Evolutionary conservation across 116 monocot species (phyloP), one percentile per base, ranked within the genome.

Genomic region (Thalassia testudinum): DNA sequence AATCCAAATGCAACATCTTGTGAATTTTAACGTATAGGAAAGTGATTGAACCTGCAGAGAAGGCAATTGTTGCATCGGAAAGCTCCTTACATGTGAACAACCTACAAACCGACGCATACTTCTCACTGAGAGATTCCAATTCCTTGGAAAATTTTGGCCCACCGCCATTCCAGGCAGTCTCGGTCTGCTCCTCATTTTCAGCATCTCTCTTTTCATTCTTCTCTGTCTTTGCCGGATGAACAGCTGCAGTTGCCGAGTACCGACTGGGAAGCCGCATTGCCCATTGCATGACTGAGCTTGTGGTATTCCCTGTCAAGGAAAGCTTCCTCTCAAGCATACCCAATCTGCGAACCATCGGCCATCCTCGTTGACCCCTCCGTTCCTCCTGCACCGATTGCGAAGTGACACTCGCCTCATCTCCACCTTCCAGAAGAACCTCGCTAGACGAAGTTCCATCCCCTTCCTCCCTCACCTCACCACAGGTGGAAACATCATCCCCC

Each of bases 201-300:
- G 21, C 22, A 21, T 45, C 55, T 58, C 42, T 44, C 44, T 58
- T 44, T 23, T 53, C 51, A 26, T 71, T 75, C 30, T 10, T 34
- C 3, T 34, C 30, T 34, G 30, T 34, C 6, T 5, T 5, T 3
- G 30, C 3, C 1, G 74, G 67, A 57, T 81, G 76, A 21, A 78
- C 57, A 5, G 54, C 29, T 15, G 68, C 26, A 1, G 74, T 27
- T 23, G 73, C 26, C 0, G 69, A 52, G 45, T 69, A 61, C 43
- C 75, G 55, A 53, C 52, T 59, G 1, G 86, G 78, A 22, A 77
- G 68, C 56, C 67, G 69, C 75, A 78, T 60, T 53, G 72, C 80
- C 67, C 81, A 73, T 26, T 67, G 72, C 28, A 67, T 28, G 5
- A 70, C 47, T 7, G 66, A 61, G 10, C 15, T 40, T 42, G 37